phyloP scores from a whole-genome alignment of 2,329 filamentous ascomycete genomes.

The Alternaria sp. region DNA sequence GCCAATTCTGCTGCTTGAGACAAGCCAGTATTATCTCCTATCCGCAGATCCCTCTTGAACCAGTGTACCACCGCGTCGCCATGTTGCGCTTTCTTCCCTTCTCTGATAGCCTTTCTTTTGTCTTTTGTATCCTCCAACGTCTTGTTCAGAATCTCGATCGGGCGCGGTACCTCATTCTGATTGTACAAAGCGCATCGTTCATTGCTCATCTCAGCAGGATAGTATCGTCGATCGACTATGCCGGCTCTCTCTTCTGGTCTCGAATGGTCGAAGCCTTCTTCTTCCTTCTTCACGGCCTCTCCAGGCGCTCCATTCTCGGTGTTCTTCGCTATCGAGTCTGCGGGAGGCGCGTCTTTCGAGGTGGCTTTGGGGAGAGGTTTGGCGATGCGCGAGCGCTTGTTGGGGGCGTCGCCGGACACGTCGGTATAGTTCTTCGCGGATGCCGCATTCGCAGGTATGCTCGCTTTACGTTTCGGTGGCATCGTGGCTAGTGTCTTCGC shows the following conservation, averaged over 20 bases:
- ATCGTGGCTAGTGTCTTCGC: conserved; percentile 10
- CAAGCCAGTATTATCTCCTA: conserved; percentile 75
- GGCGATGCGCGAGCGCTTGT: conserved; percentile 47
- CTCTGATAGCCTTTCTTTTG: conserved; percentile 57
- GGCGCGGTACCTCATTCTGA: conserved; percentile 70
- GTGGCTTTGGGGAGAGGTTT: conserved; percentile 36
- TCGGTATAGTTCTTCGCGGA: conserved; percentile 46
- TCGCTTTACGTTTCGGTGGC: conserved; percentile 27
- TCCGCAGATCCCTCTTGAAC: conserved; percentile 85
- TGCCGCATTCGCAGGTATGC: conserved; percentile 40
- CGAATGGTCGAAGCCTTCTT: conserved; percentile 43
- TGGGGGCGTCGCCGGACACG: conserved; percentile 38
- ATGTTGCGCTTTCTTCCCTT: conserved; percentile 35
- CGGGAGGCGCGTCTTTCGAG: conserved; percentile 15
- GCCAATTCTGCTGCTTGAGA: conserved; percentile 71
- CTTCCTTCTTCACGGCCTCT: conserved; percentile 12
- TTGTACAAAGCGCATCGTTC: conserved; percentile 77
- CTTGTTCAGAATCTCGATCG: conserved; percentile 70
- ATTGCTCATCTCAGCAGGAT: conserved; percentile 86
- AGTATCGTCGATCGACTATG: conserved; percentile 67
- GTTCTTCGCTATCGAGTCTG: conserved; percentile 16
- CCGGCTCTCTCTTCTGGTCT: conserved; percentile 47
- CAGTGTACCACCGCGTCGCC: conserved; percentile 79
- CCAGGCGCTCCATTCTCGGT: conserved; percentile 25
- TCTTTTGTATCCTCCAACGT: conserved; percentile 67